A percentile compares a stretch with the other conserved stretches of the same genome.
Evolutionary conservation across 2,329 filamentous ascomycete genomes (phyloP).

Genomic region (Cercospora berteroae): DNA sequence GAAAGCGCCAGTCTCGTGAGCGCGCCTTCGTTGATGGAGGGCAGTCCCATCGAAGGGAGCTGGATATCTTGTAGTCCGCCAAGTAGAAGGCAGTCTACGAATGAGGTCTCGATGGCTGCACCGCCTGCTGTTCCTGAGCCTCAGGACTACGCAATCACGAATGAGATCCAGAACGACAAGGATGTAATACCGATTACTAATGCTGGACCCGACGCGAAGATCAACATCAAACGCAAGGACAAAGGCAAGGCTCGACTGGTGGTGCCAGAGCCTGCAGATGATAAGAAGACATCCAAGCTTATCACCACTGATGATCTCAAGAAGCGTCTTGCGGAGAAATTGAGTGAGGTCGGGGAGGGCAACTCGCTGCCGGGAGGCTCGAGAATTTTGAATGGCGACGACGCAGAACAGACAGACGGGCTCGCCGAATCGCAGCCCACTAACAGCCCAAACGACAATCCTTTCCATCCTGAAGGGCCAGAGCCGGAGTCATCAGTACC

Average conservation of each 20-base stretch:
- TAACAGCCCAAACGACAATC: slow-evolving; percentile 6
- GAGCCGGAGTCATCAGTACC: slow-evolving; percentile 4
- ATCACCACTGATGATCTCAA: slow-evolving; percentile 11
- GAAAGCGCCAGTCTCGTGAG: slow-evolving; percentile 16
- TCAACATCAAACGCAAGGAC: slow-evolving; percentile 35
- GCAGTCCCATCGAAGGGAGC: slow-evolving; percentile 15
- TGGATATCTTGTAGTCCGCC: slow-evolving; percentile 19
- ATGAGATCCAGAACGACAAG: slow-evolving; percentile 17
- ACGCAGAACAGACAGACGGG: not conserved
- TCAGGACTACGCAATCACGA: not conserved
- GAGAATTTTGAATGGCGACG: not conserved
- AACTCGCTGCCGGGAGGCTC: not conserved
- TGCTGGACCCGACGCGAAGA: slow-evolving; percentile 37
- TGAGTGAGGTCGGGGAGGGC: not conserved
- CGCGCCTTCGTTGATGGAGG: slow-evolving; percentile 9
- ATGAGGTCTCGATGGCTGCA: not conserved
- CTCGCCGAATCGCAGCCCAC: not conserved
- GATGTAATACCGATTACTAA: slow-evolving; percentile 38
- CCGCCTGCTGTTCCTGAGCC: not conserved
- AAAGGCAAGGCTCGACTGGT: slow-evolving; percentile 28
- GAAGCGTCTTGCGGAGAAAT: not conserved
- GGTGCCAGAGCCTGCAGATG: slow-evolving; percentile 30
- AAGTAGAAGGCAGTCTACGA: not conserved
- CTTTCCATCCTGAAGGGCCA: slow-evolving; percentile 23
- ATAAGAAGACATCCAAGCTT: slow-evolving; percentile 11